Base-by-base conservation (phyloP, 1,139 yeast species). In the Geotrichum carabidarum region DNA sequence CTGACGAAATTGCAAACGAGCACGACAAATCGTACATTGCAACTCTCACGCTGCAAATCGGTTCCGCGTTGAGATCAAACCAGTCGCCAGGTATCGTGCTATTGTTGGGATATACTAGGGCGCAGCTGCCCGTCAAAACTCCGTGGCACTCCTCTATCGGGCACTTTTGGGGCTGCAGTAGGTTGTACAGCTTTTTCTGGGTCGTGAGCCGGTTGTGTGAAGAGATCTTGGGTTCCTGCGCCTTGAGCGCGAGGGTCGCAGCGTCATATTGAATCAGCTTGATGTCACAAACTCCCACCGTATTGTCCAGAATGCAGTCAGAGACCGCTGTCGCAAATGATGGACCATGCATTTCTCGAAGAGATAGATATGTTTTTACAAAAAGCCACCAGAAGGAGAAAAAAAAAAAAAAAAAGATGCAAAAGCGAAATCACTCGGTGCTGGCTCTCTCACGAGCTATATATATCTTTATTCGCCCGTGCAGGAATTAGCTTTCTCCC, bases 191-290 rank as follows among this genome's bases (percentile, higher is more conserved):
- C 34, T 46, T 48, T 37, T 55, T 55, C 36, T 55, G 57, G 8
- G 45, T 48, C 17, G 43, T 48, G 30, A 55, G 48, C 15, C 48
- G 38, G 8, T 32, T 34, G 18, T 51, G 55, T 4, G 53, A 40
- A 12, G 55, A 55, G n/a, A 40, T 35, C n/a, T 36, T 37, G 8
- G 34, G 48, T 35, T 48, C 42, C 40, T 51, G 53, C 11, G 49
- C 30, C 8, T 52, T 30, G 9, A 55, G 35, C 8, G 45, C 49
- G 5, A 51, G 51, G 4, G 55, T 48, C 5, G 57, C 57, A 8
- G 55, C 51, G 30, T 55, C 57, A 47, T 55, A 55, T 17, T 55
- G 57, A 14, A 55, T 27, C 11, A 55, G 51, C 31, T 48, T 50
- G 12, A 55, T 37, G 27, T 50, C 48, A 36, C 57, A 51, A 11